Evolutionary conservation across 768 basidiomycete genomes (phyloP).

Genomic region (Mycena maculata): DNA sequence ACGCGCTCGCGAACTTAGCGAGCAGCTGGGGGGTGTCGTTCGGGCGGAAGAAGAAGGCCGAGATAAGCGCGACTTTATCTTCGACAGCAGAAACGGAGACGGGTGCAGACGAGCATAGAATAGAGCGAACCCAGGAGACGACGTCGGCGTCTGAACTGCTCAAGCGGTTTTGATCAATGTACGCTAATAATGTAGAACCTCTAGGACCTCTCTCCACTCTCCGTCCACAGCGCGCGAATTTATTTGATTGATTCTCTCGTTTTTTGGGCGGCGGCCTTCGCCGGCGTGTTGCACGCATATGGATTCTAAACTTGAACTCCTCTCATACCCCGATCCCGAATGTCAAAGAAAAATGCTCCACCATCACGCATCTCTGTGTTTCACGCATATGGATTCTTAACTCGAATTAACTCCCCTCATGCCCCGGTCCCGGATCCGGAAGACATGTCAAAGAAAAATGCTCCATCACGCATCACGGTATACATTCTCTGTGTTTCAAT

Average conservation of each 20-base stretch:
- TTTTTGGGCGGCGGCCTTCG: background rate
- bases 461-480: no score
- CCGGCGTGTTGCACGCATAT: background rate
- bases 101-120: slow-evolving; percentile 38
- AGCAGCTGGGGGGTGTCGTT: slow-evolving; percentile 76
- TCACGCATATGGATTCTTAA: no score
- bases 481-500: background rate
- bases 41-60: slow-evolving; percentile 63
- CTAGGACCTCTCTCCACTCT: background rate
- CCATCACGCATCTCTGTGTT: no score
- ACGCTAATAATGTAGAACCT: slow-evolving; percentile 15
- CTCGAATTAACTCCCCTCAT: no score
- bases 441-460: no score
- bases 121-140: slow-evolving; percentile 29
- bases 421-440: no score
- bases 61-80: slow-evolving; percentile 40
- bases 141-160: slow-evolving; percentile 56
- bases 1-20: slow-evolving; percentile 67
- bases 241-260: slow-evolving; percentile 1
- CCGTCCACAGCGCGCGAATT: background rate
- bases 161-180: slow-evolving; percentile 45
- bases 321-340: no score
- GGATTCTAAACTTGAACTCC: background rate
- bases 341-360: no score
- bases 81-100: slow-evolving; percentile 39